Base-by-base conservation (phyloP, 164 flowering plant genomes). In the Vitis riparia region DNA sequence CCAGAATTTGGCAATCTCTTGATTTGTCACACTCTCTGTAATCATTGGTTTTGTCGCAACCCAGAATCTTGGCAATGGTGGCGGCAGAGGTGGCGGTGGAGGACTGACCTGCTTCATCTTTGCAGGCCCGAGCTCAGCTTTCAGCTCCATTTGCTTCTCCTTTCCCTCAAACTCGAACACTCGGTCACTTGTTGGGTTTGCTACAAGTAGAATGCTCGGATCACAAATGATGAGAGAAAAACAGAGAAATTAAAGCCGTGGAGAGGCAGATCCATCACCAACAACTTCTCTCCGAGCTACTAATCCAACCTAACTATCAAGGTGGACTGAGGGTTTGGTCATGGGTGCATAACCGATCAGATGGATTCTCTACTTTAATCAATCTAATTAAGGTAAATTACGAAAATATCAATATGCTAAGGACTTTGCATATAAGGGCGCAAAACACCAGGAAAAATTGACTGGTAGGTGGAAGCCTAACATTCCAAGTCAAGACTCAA, bases 1-100 rank as follows among this genome's bases (percentile, higher is more conserved):
- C 95, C 97, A 92, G 55, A 82, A 90, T 76, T 62, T 73, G 5
- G 80, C 91, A 51, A 92, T 92, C 82, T 92, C 91, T 71, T 68
- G 83, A 19, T 82, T 85, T 2, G 97, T 92, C 75, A 87, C 83
- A 47, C 94, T 86, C 63, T 56, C 69, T 1, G 47, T 9, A 13
- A 17, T 17, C 15, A 3, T 6, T 1, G 52, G 51, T 63, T 59
- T 68, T n/a, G 47, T 12, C 11, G 62, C 17, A 1, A 30, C 66
- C 68, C 65, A 53, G 32, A 50, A 55, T 30, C 63, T 64, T 7
- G 77, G 71, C 70, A 68, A 76, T 23, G 76, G 83, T 14, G 73
- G 83, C 1, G 74, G 79, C 0, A 80, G 86, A 1, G 84, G 77
- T 6, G 82, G 78, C 3, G 77, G 78, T 2, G 77, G 67, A 16